These are phyloP conservation scores for Stenogyne calaminthoides DNA, from an alignment of 305 asterid species.

Conservation along the genomic window DNA sequence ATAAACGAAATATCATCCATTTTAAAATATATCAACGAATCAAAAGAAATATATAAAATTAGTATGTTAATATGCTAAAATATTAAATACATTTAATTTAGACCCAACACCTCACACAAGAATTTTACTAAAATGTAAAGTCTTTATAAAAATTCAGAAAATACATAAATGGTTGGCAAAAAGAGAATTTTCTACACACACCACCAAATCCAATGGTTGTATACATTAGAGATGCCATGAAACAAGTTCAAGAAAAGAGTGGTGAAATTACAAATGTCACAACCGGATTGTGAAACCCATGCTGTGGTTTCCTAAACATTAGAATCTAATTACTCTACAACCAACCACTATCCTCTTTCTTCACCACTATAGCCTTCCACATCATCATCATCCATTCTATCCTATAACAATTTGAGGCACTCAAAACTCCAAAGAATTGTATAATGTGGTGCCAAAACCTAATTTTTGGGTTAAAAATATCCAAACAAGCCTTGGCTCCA, in stretches of 20 bases:
- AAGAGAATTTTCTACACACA: slow-evolving; percentile 45
- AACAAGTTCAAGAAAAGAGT: slow-evolving; percentile 17
- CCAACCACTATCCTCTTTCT: slow-evolving; percentile 32
- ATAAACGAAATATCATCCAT: too few species aligned
- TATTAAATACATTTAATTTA: too few species aligned
- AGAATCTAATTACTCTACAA: slow-evolving; percentile 52
- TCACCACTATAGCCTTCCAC: slow-evolving; percentile 18
- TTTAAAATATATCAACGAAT: too few species aligned
- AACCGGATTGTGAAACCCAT: slow-evolving; percentile 16
- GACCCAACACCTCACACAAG: neutral
- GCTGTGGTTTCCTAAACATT: slow-evolving; percentile 43
- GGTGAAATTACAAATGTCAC: slow-evolving; percentile 38
- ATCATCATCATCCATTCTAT: slow-evolving; percentile 24
- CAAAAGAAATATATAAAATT: too few species aligned
- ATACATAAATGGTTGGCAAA: slow-evolving; percentile 20
- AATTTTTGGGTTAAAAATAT: slow-evolving; percentile 31
- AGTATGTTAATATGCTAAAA: too few species aligned
- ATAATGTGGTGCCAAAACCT: slow-evolving; percentile 32
- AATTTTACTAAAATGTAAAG: neutral
- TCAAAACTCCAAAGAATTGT: slow-evolving; percentile 19
- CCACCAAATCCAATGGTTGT: slow-evolving; percentile 36
- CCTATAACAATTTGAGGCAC: slow-evolving; percentile 21
- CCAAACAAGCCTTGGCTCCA: slow-evolving; percentile 27
- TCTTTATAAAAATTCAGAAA: slow-evolving; percentile 10
- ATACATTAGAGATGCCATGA: slow-evolving; percentile 33